Base-by-base conservation (phyloP, 495 filamentous ascomycete species). In the Tuber melanosporum region DNA sequence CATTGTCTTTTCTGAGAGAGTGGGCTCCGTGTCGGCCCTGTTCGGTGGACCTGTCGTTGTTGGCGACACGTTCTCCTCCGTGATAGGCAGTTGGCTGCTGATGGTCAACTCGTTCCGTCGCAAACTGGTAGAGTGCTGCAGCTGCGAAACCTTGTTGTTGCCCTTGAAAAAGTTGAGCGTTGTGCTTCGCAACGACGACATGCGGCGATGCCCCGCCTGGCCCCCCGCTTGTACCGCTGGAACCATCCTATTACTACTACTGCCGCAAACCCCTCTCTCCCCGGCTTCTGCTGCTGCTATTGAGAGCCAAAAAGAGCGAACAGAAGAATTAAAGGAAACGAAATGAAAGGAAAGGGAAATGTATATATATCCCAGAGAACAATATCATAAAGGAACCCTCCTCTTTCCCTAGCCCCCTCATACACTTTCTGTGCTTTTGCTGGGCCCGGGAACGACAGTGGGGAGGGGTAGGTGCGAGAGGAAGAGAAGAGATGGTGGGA, bases 131-230 rank as follows among this genome's bases (percentile, higher is more conserved):
- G 81, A 77, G 73, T 71, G 41, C 70, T 77, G 75, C 39, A 74
- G 74, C 2, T 73, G 74, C 62, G 73, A 43, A 70, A 74, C 77
- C 45, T 74, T 83, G 66, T 47, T 82, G 52, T 74, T 80, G 73
- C 75, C 73, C 73, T 80, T 83, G 71, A 82, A 83, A 70, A 83
- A 83, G 78, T 83, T 83, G 75, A 80, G 74, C 36, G 81, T 83
- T 32, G 81, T 75, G 41, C 79, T 83, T 76, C 75, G 80, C 72
- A 82, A 77, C 17, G 80, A 82, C 45, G 76, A 75, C 75, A 82
- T 82, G 49, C 80, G 76, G 42, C 80, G 80, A 79, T 81, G 79
- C 73, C 78, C 78, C 69, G 46, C 71, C 75, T 78, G 78, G 72
- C 78, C 78, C 78, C 78, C 78, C 78, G 74, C 78, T 43, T 78